Base-by-base conservation (phyloP, 2,329 filamentous ascomycete species). In the Myriosclerotinia duriaeana region DNA sequence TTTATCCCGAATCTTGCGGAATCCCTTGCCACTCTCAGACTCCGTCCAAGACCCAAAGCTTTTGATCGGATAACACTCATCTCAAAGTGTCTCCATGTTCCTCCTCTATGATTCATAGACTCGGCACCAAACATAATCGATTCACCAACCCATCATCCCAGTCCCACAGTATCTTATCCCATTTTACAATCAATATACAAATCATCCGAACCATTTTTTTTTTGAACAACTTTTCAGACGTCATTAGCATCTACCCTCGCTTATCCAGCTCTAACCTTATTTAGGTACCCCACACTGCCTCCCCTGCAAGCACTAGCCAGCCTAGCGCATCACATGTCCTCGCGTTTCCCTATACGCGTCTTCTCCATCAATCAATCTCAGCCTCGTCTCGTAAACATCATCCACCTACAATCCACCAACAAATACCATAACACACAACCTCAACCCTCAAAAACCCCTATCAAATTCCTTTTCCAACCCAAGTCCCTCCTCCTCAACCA, bases 331-430 rank as follows among this genome's bases (percentile, higher is more conserved):
- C 56, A 60, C 56, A 48, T 60, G 56, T 14, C 5, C 17, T 20
- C 30, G 44, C 56, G 56, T 48, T 60, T 20, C 8, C 20, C 22
- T 17, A 5, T 0, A 50, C 56, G 56, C 56, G 56, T 50, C 44
- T 50, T 12, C 11, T 34, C 5, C n/a, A 38, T 5, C 11, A n/a
- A n/a, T 54, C 30, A 11, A 22, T 15, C 30, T 48, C 56, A 60
- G 56, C 44, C 56, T 60, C 46, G 46, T 62, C 59, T n/a, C 34
- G 11, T 38, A n/a, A 30, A 17, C 44, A 36, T 26, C 5, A 61
- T 50, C 36, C 17, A 62, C n/a, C n/a, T 48, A 1, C n/a, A 53
- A 34, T 3, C 6, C 30, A 34, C 2, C 30, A 5, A 34, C 30
- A 34, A 34, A 34, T 5, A 22, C 20, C 36, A 26, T 12, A 20